These are phyloP conservation scores for Metschnikowia cerradonensis DNA, from an alignment of 805 yeast genomes.

Conservation along the genomic window DNA sequence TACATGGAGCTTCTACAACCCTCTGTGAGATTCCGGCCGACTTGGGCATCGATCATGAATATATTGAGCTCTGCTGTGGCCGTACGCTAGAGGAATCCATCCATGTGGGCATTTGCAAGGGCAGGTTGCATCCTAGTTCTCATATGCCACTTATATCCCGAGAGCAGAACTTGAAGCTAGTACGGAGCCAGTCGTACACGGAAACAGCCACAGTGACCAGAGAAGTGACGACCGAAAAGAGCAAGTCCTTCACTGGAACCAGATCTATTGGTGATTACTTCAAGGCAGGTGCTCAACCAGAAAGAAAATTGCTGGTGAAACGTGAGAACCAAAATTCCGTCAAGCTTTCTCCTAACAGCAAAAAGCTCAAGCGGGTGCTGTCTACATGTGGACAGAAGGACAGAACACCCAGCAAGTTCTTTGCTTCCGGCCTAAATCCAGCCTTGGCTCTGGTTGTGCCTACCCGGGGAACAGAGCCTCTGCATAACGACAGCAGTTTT, in stretches of 20 bases:
- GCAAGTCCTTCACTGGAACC: conserved; percentile 9
- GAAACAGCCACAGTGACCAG: neutral
- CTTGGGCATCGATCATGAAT: conserved; percentile 39
- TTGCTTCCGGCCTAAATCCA: neutral
- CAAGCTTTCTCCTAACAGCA: conserved; percentile 19
- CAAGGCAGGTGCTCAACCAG: conserved; percentile 3
- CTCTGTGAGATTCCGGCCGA: conserved; percentile 53
- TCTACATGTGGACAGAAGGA: neutral
- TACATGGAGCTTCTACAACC: conserved; percentile 43
- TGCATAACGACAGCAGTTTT: conserved; percentile 7
- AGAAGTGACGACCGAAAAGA: neutral
- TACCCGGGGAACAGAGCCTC: neutral
- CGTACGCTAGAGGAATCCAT: conserved; percentile 38
- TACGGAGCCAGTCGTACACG: conserved; percentile 12
- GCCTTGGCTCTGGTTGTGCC: neutral
- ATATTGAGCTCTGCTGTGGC: conserved; percentile 45
- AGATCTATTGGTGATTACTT: conserved; percentile 15
- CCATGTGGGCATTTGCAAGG: conserved; percentile 58
- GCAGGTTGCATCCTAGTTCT: conserved; percentile 63
- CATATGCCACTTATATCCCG: conserved; percentile 45
- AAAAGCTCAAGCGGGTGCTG: conserved; percentile 13
- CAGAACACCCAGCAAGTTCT: conserved; percentile 16
- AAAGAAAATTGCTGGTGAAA: conserved; percentile 3
- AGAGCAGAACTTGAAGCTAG: conserved; percentile 33
- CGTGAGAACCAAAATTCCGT: conserved; percentile 4